Evolutionary conservation across 2,329 filamentous ascomycete species (phyloP).

Genomic region (Graphium sp.): DNA sequence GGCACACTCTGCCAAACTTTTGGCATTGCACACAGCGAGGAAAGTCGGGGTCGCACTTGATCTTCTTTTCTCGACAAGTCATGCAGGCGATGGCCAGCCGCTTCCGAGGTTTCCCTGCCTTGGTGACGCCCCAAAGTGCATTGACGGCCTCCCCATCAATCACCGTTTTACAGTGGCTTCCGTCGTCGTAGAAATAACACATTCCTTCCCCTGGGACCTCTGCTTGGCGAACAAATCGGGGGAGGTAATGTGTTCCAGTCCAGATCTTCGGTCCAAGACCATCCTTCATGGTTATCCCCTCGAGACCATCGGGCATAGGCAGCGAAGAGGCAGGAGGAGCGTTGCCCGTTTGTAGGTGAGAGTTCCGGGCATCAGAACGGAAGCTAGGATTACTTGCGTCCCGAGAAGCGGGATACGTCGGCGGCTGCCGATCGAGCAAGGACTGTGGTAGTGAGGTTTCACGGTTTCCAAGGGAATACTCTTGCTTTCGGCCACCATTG

Average conservation of each 20-base stretch:
- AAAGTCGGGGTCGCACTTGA: constrained; percentile 83
- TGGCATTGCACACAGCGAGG: constrained; percentile 83
- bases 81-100: constrained; percentile 82
- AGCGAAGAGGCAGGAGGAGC: too few species aligned
- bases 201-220: constrained; percentile 63
- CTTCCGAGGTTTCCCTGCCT: constrained; percentile 86
- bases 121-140: constrained; percentile 84
- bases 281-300: constrained; percentile 35
- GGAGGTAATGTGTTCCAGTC: constrained; percentile 50
- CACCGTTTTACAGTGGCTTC: constrained; percentile 62
- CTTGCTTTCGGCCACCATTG: constrained; percentile 17
- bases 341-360: neutral
- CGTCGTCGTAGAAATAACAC: constrained; percentile 79
- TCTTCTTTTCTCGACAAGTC: constrained; percentile 91
- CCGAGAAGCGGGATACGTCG: neutral
- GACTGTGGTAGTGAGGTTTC: constrained; percentile 9
- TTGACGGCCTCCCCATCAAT: constrained; percentile 82
- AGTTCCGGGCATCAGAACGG: neutral
- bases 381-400: constrained; percentile 1
- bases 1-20: constrained; percentile 75
- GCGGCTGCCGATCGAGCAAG: neutral
- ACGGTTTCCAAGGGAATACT: constrained; percentile 27
- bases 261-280: constrained; percentile 51
- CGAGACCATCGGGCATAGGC: constrained; percentile 11
- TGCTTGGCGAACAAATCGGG: constrained; percentile 44